A percentile compares a stretch with the other conserved stretches of the same genome.
Evolutionary conservation across 1,284 basidiomycete genomes (phyloP).

Genomic region (Irpex lacteus): DNA sequence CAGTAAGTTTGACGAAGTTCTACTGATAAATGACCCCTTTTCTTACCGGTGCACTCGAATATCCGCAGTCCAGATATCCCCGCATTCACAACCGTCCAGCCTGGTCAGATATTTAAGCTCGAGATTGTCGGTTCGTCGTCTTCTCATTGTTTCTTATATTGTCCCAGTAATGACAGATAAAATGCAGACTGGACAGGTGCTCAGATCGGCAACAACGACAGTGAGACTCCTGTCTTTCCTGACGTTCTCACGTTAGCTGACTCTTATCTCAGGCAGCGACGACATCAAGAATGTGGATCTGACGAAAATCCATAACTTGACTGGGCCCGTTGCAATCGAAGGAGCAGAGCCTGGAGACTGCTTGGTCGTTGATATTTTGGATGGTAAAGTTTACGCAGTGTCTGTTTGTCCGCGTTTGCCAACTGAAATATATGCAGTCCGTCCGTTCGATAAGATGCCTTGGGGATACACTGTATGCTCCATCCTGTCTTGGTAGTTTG

Average conservation of each 20-base stretch:
- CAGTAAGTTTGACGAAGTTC: conserved; percentile 49
- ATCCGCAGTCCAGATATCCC: conserved; percentile 62
- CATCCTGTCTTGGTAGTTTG: conserved; percentile 13
- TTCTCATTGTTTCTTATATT: conserved; percentile 14
- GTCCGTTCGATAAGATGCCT: conserved; percentile 73
- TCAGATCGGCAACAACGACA: conserved; percentile 75
- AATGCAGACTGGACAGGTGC: conserved; percentile 68
- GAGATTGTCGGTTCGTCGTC: conserved; percentile 60
- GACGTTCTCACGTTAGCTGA: background rate
- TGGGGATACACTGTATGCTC: conserved; percentile 71
- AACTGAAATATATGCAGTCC: conserved; percentile 37
- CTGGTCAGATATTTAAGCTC: conserved; percentile 70
- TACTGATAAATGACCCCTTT: background rate
- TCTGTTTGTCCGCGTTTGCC: background rate
- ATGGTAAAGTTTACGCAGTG: conserved; percentile 41
- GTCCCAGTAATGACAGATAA: background rate
- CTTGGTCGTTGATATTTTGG: conserved; percentile 75
- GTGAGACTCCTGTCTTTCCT: conserved; percentile 33
- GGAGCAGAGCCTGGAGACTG: conserved; percentile 80
- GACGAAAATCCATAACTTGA: conserved; percentile 68
- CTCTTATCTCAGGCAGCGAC: conserved; percentile 47
- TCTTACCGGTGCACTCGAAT: background rate
- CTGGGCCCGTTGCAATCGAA: conserved; percentile 72
- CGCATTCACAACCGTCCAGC: conserved; percentile 60
- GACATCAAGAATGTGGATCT: conserved; percentile 68